Conservation (phyloP, 2,329 filamentous ascomycete species). For the Juglanconis sp. region DNA sequence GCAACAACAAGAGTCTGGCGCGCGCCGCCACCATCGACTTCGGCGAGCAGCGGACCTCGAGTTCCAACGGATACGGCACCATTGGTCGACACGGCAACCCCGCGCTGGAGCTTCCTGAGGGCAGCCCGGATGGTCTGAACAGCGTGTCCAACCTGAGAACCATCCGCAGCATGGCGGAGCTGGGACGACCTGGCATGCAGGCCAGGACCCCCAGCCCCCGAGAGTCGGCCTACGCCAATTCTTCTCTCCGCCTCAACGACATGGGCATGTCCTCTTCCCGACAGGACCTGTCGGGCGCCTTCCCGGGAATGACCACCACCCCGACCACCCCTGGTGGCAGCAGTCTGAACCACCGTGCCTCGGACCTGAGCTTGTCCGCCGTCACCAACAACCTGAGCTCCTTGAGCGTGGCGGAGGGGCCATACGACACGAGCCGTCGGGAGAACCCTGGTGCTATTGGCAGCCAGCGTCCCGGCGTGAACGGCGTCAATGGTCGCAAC, state of each 20-base stretch:
- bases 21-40: constrained; percentile 98
- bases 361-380: constrained; percentile 30
- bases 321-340: constrained; percentile 30
- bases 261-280: constrained; percentile 14
- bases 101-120: constrained; percentile 76
- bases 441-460: constrained; percentile 61
- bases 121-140: constrained; percentile 62
- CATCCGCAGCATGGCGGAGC: constrained; percentile 93
- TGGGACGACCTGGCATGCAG: constrained; percentile 35
- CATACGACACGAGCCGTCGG: constrained; percentile 46
- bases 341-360: constrained; percentile 24
- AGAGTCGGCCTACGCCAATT: constrained; percentile 13
- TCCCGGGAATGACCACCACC: constrained; percentile 24
- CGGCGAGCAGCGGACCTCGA: constrained; percentile 65
- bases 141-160: constrained; percentile 80
- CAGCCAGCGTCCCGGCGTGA: constrained; percentile 58
- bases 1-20: constrained; percentile 77
- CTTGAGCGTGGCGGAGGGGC: constrained; percentile 45
- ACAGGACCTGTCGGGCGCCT: constrained; percentile 12
- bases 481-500: constrained; percentile 38
- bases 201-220: constrained; percentile 16
- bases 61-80: constrained; percentile 65
- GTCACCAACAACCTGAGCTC: constrained; percentile 45
- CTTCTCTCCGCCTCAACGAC: constrained; percentile 15
- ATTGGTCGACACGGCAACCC: constrained; percentile 73